Percentiles rank a stretch among this genome's conserved stretches.
These are phyloP conservation scores for Pinus tabuliformis DNA, from an alignment of 75 land plant genomes.

Conservation along the genomic window DNA sequence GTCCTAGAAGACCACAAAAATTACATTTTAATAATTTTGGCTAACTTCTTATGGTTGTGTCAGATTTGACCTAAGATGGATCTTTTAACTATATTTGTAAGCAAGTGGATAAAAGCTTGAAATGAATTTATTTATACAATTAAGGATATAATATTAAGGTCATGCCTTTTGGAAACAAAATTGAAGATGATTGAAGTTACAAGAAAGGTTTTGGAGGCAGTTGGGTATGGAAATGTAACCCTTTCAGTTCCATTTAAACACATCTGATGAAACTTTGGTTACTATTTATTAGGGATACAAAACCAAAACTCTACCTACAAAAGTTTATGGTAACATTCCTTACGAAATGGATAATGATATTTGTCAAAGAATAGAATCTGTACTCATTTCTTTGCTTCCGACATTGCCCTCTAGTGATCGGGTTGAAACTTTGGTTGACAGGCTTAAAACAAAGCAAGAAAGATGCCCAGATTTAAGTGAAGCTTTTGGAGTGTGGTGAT, in stretches of 20 bases:
- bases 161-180: constrained; percentile 23
- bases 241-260: constrained; percentile 41
- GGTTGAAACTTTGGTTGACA: constrained; percentile 63
- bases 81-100: constrained; percentile 50
- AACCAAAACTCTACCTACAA: constrained; percentile 19
- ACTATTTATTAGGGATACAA: constrained; percentile 66
- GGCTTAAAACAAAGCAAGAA: constrained; percentile 52
- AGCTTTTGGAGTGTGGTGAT: constrained; percentile 15
- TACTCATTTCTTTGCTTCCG: constrained; percentile 59
- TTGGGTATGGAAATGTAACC: constrained; percentile 70
- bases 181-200: constrained; percentile 65
- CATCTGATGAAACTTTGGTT: constrained; percentile 69
- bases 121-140: constrained; percentile 24
- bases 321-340: constrained; percentile 18
- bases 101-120: constrained; percentile 55
- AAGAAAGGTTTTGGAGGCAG: constrained; percentile 69
- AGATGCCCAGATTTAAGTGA: constrained; percentile 78
- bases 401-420: constrained; percentile 74
- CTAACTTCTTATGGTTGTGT: constrained; percentile 69
- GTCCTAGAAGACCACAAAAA: constrained; percentile 6
- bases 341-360: constrained; percentile 46
- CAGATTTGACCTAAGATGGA: constrained; percentile 61
- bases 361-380: constrained; percentile 65
- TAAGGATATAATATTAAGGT: constrained; percentile 10
- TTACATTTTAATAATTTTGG: constrained; percentile 18